Base-by-base conservation (phyloP, 257 asterid species). In the Lithospermum erythrorhizon region DNA sequence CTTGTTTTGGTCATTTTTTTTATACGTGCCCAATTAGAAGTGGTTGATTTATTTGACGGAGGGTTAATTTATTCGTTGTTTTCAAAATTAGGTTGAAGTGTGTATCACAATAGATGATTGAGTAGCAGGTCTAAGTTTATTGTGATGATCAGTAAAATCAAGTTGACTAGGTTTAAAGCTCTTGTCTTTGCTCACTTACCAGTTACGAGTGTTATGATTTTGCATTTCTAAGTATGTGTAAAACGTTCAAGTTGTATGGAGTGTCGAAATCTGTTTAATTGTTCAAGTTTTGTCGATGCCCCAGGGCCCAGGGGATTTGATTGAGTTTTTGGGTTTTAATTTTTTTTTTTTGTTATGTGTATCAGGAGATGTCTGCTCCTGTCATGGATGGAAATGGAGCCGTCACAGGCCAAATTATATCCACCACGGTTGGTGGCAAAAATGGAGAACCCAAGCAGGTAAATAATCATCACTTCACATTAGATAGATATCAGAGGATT, bases 381-480 rank as follows among this genome's bases (percentile, higher is more conserved):
- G 80, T 82, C 49, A 41, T 41, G 81, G 89, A 83, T 65, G 86
- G 79, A 59, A 85, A 78, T 51, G 91, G 74, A 57, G 80, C 90
- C 0, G 87, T 89, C 22, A 89, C 95, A 14, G 97, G 97, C 60
- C 94, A 89, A 75, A 86, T 89, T 72, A 89, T 89, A 69, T 86
- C 95, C 24, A 84, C 94, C 63, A 86, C 95, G 61, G 84, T 89
- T 53, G 97, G 97, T 59, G 95, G 97, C 64, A 89, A 86, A 81
- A 84, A 89, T 81, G 97, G 95, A 75, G 94, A 89, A 65, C 97
- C 94, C 25, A 89, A 89, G 84, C 95, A 82, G 95, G 97, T 89
- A 61, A 66, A 55, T 6, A 11, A 41, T 41, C 49, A 41, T 41
- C 18, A 13, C 5, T 41, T 41, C 49, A 41, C 49, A 41, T 41